Conservation (phyloP, 73 alveolate genomes). For the Tetrahymena malaccensis region DNA sequence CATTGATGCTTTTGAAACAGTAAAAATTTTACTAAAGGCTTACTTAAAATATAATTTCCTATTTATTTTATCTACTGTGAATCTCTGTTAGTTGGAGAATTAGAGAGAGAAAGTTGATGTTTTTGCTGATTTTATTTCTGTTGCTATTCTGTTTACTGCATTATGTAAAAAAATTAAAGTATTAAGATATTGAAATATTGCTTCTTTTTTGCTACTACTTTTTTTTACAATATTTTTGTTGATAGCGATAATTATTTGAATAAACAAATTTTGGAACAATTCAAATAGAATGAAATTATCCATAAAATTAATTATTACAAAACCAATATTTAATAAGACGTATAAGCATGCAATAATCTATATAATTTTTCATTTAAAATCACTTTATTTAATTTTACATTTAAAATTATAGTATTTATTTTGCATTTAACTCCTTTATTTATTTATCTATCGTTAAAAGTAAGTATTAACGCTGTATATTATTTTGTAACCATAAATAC, state of each 20-base stretch:
- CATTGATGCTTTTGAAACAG: background rate
- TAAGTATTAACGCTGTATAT: background rate
- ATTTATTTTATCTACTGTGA: background rate
- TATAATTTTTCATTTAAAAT: too few relatives aligned
- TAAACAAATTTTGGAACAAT: background rate
- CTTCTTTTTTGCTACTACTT: background rate
- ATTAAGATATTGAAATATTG: background rate
- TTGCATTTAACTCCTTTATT: background rate
- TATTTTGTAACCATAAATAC: background rate
- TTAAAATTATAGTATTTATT: too few relatives aligned
- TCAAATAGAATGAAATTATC: background rate
- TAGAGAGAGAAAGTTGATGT: background rate
- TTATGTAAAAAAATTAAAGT: background rate
- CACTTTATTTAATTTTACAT: too few relatives aligned
- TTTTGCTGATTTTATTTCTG: background rate
- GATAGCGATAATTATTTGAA: background rate
- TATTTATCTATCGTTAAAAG: background rate
- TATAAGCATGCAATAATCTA: background rate
- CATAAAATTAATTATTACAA: background rate
- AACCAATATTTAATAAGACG: background rate
- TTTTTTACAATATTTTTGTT: background rate
- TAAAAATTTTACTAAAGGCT: background rate
- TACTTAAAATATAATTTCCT: background rate
- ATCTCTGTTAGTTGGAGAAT: background rate
- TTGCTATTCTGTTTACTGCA: background rate